phyloP scores from a whole-genome alignment of 495 filamentous ascomycete species.

The Lepraria neglecta region DNA sequence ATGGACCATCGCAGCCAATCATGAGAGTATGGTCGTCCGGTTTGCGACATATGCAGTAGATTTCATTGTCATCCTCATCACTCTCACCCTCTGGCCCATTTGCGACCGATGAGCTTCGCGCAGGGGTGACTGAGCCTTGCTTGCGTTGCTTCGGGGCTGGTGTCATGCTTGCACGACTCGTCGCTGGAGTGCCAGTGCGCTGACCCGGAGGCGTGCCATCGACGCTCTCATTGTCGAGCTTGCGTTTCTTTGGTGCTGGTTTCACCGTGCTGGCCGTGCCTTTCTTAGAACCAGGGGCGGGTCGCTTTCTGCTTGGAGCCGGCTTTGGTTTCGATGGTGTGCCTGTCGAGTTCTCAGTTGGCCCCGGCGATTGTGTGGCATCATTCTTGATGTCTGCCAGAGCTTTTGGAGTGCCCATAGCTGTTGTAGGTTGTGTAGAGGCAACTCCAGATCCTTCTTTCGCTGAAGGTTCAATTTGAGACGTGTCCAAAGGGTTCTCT shows the following conservation, averaged over 20 bases:
- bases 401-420: conserved; percentile 34
- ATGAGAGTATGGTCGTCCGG: conserved; percentile 71
- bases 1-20: conserved; percentile 66
- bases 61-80: conserved; percentile 39
- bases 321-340: conserved; percentile 32
- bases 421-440: conserved; percentile 4
- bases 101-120: conserved; percentile 31
- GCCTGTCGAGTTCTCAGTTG: background rate
- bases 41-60: conserved; percentile 65
- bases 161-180: conserved; percentile 45
- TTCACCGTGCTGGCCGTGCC: conserved; percentile 44
- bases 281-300: conserved; percentile 42
- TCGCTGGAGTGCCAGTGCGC: conserved; percentile 43
- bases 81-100: conserved; percentile 40
- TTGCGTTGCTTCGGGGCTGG: conserved; percentile 40
- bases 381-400: conserved; percentile 39
- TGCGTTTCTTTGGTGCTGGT: conserved; percentile 52
- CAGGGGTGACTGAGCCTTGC: conserved; percentile 32
- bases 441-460: conserved; percentile 9
- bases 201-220: conserved; percentile 30
- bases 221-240: conserved; percentile 41
- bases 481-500: conserved; percentile 13
- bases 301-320: conserved; percentile 37
- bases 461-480: background rate
- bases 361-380: conserved; percentile 28